Base-by-base conservation (phyloP, 1,284 basidiomycete genomes). In the Tilletia setariae region DNA sequence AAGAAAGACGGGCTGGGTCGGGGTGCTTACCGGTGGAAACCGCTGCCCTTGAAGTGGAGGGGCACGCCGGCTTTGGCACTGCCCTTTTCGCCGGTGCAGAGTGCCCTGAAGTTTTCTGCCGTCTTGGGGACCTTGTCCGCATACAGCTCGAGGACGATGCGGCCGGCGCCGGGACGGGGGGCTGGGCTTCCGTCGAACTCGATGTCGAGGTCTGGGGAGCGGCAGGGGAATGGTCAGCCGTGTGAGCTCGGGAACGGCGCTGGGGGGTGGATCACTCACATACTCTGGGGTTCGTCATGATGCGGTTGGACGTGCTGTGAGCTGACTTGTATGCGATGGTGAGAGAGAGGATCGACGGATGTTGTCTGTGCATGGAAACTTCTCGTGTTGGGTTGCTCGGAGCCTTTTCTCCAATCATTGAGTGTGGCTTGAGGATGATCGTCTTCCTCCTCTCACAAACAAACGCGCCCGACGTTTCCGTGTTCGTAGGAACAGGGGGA, bases 21-120 rank as follows among this genome's bases (percentile, higher is more conserved):
- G 32, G 19, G 9, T 16, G 53, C 61, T 62, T 30, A 71, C 51
- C 70, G 74, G 67, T 79, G 78, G 63, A 82, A 79, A 30, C 66
- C 62, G 46, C 72, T 74, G 23, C 88, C 88, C 83, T 91, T 92
- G 87, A 93, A 96, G 83, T 90, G 90, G 2, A 95, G 86, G 2
- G 90, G 89, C 15, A 87, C 84, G 59, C 89, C 87, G 0, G 89
- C 87, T 40, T 86, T 80, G 1, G 85, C 83, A 0, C 89, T 90
- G 16, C 92, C 92, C 78, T 89, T 90, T 81, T 94, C 91, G 15
- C 93, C 93, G 0, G 92, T 94, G 82, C 91, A 93, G 68, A 96
- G 85, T 11, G 89, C 89, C 61, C 92, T 89, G 81, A 96, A 96
- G 84, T 95, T 95, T 85, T 94, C 93, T 67, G 86, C 87, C 4